phyloP scores from a whole-genome alignment of 1,284 basidiomycete genomes.

The Cryptococcus jaspeensis region DNA sequence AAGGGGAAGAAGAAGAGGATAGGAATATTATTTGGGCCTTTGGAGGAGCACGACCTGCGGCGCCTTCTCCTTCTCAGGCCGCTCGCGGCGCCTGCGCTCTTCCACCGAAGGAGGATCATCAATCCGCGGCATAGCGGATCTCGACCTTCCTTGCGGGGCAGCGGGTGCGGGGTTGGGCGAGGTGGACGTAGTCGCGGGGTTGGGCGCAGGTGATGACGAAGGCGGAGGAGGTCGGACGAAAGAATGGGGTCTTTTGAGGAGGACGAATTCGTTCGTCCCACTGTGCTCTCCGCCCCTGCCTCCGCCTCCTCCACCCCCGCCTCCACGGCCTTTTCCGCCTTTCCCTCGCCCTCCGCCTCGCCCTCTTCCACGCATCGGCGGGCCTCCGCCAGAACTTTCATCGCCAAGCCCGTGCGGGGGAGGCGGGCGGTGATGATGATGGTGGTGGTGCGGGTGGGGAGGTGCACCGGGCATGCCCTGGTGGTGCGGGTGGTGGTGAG shows the following conservation, averaged over 20 bases:
- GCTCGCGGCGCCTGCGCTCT: neutral
- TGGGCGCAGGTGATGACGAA: neutral
- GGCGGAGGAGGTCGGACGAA: constrained; percentile 16
- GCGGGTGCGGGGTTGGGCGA: constrained; percentile 5
- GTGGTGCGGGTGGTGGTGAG: neutral
- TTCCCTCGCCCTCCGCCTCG: neutral
- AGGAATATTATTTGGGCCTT: constrained; percentile 19
- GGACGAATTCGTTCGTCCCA: constrained; percentile 28
- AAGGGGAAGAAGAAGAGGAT: too few relatives aligned
- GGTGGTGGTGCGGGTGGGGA: neutral
- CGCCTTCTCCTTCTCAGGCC: constrained; percentile 1
- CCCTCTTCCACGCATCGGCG: neutral
- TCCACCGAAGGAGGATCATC: neutral
- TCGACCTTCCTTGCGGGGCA: neutral
- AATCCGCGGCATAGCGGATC: neutral
- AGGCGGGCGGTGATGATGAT: neutral
- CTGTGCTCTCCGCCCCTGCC: constrained; percentile 14
- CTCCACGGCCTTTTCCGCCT: constrained; percentile 6
- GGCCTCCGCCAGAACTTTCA: neutral
- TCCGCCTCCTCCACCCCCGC: constrained; percentile 22
- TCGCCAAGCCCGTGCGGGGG: neutral
- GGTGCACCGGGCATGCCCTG: neutral
- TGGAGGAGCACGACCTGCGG: constrained; percentile 23
- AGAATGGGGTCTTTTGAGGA: constrained; percentile 43
- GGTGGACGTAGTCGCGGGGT: neutral